Percentiles rank a stretch among this genome's conserved stretches.
Conservation (phyloP, 371 early-diverging fungal genomes). For the Capniomyces stellatus region DNA sequence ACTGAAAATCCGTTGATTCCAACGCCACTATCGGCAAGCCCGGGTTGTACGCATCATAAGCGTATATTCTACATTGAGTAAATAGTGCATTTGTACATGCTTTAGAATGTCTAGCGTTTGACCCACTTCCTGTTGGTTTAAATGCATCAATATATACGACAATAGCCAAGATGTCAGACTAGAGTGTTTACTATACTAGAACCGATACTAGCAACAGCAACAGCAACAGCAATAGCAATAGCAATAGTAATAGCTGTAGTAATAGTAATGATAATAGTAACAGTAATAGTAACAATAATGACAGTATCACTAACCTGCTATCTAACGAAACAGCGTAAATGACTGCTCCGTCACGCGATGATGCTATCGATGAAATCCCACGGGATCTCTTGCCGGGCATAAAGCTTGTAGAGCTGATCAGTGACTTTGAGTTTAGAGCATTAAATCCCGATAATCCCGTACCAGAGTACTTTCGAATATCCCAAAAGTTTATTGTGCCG, state of each 20-base stretch:
- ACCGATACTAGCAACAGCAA: too few relatives aligned
- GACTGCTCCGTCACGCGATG: not conserved
- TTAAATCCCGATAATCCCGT: not conserved
- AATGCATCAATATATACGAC: too few relatives aligned
- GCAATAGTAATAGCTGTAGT: too few relatives aligned
- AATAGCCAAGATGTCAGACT: too few relatives aligned
- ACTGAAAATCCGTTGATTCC: conserved; percentile 16
- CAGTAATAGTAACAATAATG: too few relatives aligned
- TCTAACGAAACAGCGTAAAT: not conserved
- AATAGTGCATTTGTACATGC: too few relatives aligned
- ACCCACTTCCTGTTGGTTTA: too few relatives aligned
- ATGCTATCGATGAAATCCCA: conserved; percentile 14
- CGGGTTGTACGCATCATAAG: conserved; percentile 12
- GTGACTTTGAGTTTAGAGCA: not conserved
- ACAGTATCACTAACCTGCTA: not conserved
- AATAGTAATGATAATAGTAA: too few relatives aligned
- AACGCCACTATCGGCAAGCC: conserved; percentile 11
- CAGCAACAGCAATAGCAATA: too few relatives aligned
- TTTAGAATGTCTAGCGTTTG: too few relatives aligned
- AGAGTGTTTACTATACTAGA: too few relatives aligned
- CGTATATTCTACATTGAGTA: conserved; percentile 15
- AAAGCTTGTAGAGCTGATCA: not conserved
- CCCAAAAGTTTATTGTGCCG: conserved; percentile 17
- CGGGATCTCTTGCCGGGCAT: conserved; percentile 6
- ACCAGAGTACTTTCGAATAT: conserved; percentile 10